Evolutionary conservation across 805 yeast genomes (phyloP).

Genomic region (Scheffersomyces lignosus): DNA sequence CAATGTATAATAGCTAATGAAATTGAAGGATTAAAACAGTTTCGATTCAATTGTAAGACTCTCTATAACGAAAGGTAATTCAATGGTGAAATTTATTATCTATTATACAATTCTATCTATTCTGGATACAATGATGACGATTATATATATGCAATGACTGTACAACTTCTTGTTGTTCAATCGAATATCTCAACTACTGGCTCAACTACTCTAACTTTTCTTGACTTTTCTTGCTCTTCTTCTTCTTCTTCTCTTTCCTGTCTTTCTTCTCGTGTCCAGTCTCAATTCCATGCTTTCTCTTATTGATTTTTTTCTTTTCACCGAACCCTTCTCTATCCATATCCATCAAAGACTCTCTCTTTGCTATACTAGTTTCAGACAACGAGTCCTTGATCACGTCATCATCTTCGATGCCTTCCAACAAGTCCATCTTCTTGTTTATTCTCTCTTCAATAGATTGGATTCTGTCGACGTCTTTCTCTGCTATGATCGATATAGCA

Average conservation of each 20-base stretch:
- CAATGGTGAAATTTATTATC: too few relatives aligned
- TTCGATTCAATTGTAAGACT: too few relatives aligned
- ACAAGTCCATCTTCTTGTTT: constrained; percentile 74
- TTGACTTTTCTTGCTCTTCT: too few relatives aligned
- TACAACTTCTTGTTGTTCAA: too few relatives aligned
- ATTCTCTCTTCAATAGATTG: constrained; percentile 86
- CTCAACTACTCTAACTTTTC: too few relatives aligned
- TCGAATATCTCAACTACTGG: too few relatives aligned
- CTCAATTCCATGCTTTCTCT: constrained; percentile 31
- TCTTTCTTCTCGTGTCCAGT: neutral
- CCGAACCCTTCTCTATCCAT: constrained; percentile 93
- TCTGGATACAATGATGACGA: too few relatives aligned
- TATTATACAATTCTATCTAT: too few relatives aligned
- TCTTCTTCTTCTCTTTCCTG: neutral
- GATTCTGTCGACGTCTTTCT: constrained; percentile 78
- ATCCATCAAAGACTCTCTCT: constrained; percentile 87
- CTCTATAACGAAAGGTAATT: too few relatives aligned
- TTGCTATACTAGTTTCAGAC: constrained; percentile 72
- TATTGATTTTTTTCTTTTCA: constrained; percentile 58
- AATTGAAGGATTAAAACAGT: too few relatives aligned
- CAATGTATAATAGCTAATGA: neutral
- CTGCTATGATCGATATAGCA: constrained; percentile 78
- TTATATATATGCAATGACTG: too few relatives aligned
- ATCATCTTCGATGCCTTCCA: constrained; percentile 70
- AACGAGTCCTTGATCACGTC: constrained; percentile 72